Base-by-base conservation (phyloP, 192 early-diverging fungal species). In the Pilobolus umbonatus region DNA sequence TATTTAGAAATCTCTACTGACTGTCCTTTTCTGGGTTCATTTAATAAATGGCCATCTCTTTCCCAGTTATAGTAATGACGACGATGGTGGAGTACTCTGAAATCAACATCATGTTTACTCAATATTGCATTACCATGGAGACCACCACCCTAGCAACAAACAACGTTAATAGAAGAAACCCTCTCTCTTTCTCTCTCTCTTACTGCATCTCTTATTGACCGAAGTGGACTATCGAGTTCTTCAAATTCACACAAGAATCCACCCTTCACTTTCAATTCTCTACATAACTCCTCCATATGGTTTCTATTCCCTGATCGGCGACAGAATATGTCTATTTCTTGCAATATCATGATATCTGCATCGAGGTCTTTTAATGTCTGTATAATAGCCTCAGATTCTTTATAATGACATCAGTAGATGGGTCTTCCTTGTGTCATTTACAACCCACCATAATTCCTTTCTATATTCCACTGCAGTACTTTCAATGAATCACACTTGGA, bases 391-490 rank as follows among this genome's bases (percentile, higher is more conserved):
- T 82, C 76, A 0, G 88, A 63, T 57, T 66, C 70, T n/a, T n/a
- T n/a, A n/a, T n/a, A n/a, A n/a, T n/a, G n/a, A n/a, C n/a, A n/a
- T n/a, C n/a, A n/a, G n/a, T n/a, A n/a, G n/a, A n/a, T n/a, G n/a
- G n/a, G n/a, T n/a, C n/a, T n/a, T n/a, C n/a, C n/a, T n/a, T n/a
- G n/a, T 11, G 32, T 36, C 12, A 11, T 53, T 36, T 22, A 32
- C 15, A 38, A 24, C 8, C 34, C 62, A 67, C 80, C 70, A 79
- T 89, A 89, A 51, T 88, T 88, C 43, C 89, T 82, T 61, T 91
- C 89, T 46, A 91, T 85, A 60, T 91, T 91, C 89, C 89, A 91
- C 57, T 91, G 87, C 14, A 91, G 56, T 21, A 83, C 78, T 22
- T 83, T 81, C 26, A 88, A 65, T 4, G 80, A 75, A 55, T 60